Percentiles rank a stretch among this genome's conserved stretches.
These are phyloP conservation scores for Austropuccinia psidii DNA, from an alignment of 1,284 basidiomycete species.

Conservation along the genomic window DNA sequence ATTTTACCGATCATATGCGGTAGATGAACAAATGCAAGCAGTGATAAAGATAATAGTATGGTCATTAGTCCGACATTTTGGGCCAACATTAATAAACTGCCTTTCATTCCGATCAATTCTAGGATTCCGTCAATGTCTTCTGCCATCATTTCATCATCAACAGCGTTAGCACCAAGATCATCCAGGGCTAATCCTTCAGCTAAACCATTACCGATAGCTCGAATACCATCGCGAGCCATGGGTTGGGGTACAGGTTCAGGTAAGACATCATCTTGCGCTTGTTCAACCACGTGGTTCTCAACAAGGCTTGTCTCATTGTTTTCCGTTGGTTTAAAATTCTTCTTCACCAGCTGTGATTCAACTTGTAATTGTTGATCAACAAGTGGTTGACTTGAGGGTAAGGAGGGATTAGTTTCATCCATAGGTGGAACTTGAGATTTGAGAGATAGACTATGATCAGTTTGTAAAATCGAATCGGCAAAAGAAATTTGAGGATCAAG, in stretches of 20 bases:
- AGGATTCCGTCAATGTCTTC: slow-evolving; percentile 37
- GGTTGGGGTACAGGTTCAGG: background rate
- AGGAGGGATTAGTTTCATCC: background rate
- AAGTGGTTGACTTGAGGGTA: background rate
- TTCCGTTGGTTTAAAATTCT: background rate
- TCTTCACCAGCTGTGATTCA: background rate
- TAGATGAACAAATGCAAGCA: slow-evolving; percentile 36
- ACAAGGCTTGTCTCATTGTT: background rate
- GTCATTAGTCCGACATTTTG: slow-evolving; percentile 37
- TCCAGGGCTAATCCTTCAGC: background rate
- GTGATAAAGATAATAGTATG: slow-evolving; percentile 25
- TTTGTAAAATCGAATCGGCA: too few relatives aligned
- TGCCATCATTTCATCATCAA: slow-evolving; percentile 32
- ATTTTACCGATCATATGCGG: slow-evolving; percentile 36
- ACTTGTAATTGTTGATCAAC: background rate
- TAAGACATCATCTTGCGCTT: background rate
- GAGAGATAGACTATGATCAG: background rate
- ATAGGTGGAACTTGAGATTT: background rate
- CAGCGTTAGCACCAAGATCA: slow-evolving; percentile 4
- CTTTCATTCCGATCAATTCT: slow-evolving; percentile 36
- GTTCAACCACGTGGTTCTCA: too few relatives aligned
- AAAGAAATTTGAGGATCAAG: too few relatives aligned
- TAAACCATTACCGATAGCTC: background rate
- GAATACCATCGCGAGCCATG: background rate
- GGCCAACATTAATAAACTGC: slow-evolving; percentile 33